A percentile compares a stretch with the other conserved stretches of the same genome.
Evolutionary conservation across 2,329 filamentous ascomycete species (phyloP).

Genomic region (Penicillium sp.): DNA sequence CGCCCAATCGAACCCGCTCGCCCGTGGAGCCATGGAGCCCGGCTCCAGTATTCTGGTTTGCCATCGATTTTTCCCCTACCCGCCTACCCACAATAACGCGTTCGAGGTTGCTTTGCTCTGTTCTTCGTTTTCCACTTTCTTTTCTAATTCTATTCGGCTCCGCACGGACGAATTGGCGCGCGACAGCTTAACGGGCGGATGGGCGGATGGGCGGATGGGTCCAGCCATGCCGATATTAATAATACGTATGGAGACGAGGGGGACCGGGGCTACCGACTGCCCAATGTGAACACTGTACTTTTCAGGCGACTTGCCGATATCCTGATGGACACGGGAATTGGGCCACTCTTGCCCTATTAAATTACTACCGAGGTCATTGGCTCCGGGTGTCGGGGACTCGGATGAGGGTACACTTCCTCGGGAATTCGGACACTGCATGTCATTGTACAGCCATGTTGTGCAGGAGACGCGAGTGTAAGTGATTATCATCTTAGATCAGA

Average conservation of each 20-base stretch:
- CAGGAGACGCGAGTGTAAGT: background rate
- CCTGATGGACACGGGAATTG: background rate
- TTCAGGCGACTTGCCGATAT: background rate
- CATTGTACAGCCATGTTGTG: too few species aligned
- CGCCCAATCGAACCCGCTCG: background rate
- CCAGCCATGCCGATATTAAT: conserved; percentile 13
- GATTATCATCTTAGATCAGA: background rate
- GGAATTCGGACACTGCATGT: too few species aligned
- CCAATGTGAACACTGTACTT: background rate
- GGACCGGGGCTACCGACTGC: background rate
- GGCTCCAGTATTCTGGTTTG: background rate
- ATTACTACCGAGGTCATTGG: too few species aligned
- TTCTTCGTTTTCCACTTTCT: background rate
- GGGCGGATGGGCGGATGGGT: conserved; percentile 2
- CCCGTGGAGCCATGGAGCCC: background rate
- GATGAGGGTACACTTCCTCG: too few species aligned
- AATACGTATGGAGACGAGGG: conserved; percentile 1
- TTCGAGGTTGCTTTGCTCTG: background rate
- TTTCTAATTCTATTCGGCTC: background rate
- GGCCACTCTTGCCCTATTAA: background rate
- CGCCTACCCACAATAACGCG: background rate
- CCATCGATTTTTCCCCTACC: background rate
- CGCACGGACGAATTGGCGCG: conserved; percentile 1
- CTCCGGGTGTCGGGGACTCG: too few species aligned
- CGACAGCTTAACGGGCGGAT: conserved; percentile 15